A percentile compares a stretch with the other conserved stretches of the same genome.
phyloP scores from a whole-genome alignment of 192 early-diverging fungal species.

The Backusella parvicylindrica region DNA sequence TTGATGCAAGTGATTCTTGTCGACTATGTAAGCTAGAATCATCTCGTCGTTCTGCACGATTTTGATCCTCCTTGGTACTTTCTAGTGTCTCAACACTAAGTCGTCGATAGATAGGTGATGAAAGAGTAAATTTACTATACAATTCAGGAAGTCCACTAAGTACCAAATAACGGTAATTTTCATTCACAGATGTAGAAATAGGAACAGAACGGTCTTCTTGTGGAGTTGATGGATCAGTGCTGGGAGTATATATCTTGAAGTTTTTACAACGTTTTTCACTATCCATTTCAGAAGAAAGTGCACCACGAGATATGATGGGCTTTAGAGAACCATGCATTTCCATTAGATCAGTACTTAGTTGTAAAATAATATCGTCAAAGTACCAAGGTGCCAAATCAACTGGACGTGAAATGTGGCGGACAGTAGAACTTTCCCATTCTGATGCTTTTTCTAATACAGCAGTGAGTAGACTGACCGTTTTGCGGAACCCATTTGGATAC shows the following conservation, averaged over 20 bases:
- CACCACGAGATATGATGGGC: slow-evolving; percentile 42
- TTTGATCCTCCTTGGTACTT: slow-evolving; percentile 26
- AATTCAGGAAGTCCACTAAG: slow-evolving; percentile 51
- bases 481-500: neutral
- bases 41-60: slow-evolving; percentile 18
- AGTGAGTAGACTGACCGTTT: neutral
- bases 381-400: slow-evolving; percentile 52
- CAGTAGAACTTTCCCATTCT: slow-evolving; percentile 47
- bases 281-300: slow-evolving; percentile 10
- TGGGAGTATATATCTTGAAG: slow-evolving; percentile 25
- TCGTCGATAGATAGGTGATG: slow-evolving; percentile 28
- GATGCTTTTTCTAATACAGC: slow-evolving; percentile 35
- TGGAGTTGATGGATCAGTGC: slow-evolving; percentile 20
- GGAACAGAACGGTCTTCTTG: neutral
- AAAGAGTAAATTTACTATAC: slow-evolving; percentile 26
- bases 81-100: slow-evolving; percentile 38
- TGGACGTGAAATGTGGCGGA: slow-evolving; percentile 30
- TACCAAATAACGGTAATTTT: slow-evolving; percentile 41
- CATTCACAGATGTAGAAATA: neutral
- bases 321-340: slow-evolving; percentile 39
- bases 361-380: slow-evolving; percentile 45
- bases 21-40: slow-evolving; percentile 32
- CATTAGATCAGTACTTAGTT: slow-evolving; percentile 41
- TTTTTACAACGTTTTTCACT: slow-evolving; percentile 1
- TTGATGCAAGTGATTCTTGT: slow-evolving; percentile 45